Base-by-base conservation (phyloP, 768 basidiomycete species). In the Artomyces pyxidatus region DNA sequence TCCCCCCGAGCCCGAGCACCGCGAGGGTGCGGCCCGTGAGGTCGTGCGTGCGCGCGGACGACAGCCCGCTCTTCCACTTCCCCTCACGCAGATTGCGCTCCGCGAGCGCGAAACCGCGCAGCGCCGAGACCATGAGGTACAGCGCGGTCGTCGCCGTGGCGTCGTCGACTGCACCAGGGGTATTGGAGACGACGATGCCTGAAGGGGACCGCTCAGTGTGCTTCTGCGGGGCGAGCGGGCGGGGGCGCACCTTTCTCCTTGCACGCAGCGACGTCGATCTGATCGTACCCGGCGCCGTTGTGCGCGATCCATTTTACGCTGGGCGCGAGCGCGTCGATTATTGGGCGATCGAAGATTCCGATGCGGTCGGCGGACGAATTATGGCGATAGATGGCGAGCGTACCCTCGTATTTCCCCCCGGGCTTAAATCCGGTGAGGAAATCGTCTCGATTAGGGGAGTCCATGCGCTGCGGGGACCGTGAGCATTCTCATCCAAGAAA, bases 221-320 rank as follows among this genome's bases (percentile, higher is more conserved):
- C 29, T 29, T 2, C n/a, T 27, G 23, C 30, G 14, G 2, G 42
- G 17, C 14, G 21, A 10, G 9, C 11, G 9, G 37, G 14, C 9
- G 12, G 41, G 23, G 30, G 54, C 64, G 16, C 56, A 85, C 88
- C 87, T 64, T 75, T 75, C 9, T 73, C 77, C 59, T 78, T 86
- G 64, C 84, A 85, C 4, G 83, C 84, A 6, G 67, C 64, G 14
- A 92, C 79, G 59, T 93, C 85, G 55, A 95, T 84, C 52, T 83
- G 81, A 62, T 96, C 91, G 62, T 96, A 96, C 0, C 93, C 91
- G 0, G 93, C 91, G 10, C 92, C 93, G 49, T 93, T 93, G 64
- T 92, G 91, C 1, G 84, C 88, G 61, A 95, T 89, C 83, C 86
- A 92, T 59, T 83, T 82, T 53, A 94, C 74, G 17, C 71, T 73